Base-by-base conservation (phyloP, 108 stramenopile genomes). In the Pseudonitzschia multiseries region DNA sequence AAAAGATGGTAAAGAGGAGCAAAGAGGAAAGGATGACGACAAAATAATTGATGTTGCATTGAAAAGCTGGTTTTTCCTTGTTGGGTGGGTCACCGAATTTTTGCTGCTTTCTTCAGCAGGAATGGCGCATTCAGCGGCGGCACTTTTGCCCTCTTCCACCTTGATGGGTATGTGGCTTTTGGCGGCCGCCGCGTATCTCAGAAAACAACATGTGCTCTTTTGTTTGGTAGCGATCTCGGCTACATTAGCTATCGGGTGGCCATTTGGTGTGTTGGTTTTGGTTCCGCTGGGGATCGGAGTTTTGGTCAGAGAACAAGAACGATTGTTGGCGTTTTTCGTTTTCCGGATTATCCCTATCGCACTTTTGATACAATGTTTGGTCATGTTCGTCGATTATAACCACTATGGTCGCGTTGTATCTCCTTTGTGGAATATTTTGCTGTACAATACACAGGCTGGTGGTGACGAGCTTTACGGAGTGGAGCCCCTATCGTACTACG, bases 391-490 rank as follows among this genome's bases (percentile, higher is more conserved):
- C 27, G 93, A 95, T 74, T 79, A 77, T 57, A 33, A 79, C 36
- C 74, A 85, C 17, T 95, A 95, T 44, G 87, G 86, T 18, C 66
- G 73, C 4, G 63, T 73, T 67, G 76, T 84, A 0, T 95, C 85
- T 6, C 89, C 93, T 12, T 82, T 72, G 29, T 81, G 76, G 79
- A 92, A 95, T 67, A 95, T 95, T 15, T 87, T 95, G 59, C 66
- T 68, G 0, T 95, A 95, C 75, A 95, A 95, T 73, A 86, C 89
- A 27, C 71, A 82, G 36, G 76, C 78, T n/a, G 95, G 92, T 24
- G 93, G 94, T 21, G 93, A 96, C 77, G 97, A 96, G 60, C 81
- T 99, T 28, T 99, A 99, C 73, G 99, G 99, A 29, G 80, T 97
- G 6, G 98, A 99, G 78, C 96, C 97, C 17, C 59, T 74, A n/a